Base-by-base conservation (phyloP, 2,329 filamentous ascomycete genomes). In the Pseudogymnoascus sp. region DNA sequence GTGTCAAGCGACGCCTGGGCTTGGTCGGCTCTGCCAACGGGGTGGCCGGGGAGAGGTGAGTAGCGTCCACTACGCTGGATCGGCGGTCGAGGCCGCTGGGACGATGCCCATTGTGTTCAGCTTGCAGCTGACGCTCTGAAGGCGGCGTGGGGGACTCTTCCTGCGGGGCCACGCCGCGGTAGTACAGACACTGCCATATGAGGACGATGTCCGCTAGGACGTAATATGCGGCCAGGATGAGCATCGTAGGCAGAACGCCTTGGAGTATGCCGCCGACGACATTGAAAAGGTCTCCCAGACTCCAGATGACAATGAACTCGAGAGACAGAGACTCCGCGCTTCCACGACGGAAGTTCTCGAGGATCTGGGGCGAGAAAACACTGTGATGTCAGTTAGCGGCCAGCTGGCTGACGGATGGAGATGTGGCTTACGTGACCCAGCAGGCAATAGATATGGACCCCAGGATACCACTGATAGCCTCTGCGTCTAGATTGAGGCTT, bases 391-490 rank as follows among this genome's bases (percentile, higher is more conserved):
- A n/a, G 56, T 59, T 22, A 59, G 56, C 7, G 14, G 11, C 14
- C 14, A 4, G 4, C 6, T 22, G 11, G 19, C 2, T 14, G 31
- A 38, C 35, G 56, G 6, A 16, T 6, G 28, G 22, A 14, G 56
- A 37, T 2, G 2, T n/a, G 19, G 35, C 56, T 35, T 59, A 59
- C 56, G 98, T 91, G 63, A 98, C 90, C 95, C 95, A 97, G 74
- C 93, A 97, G 60, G 93, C 93, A 73, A 99, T 97, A 53, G 91
- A 96, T 69, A 99, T 93, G 7, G 93, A 96, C 88, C 89, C 93
- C 77, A 89, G 92, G 70, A 97, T 97, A 62, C 93, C 93, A 70
- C 91, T 96, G 71, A 97, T 87, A 65, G 93, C 92, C 73, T 95
- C 90, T 65, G 96, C 87, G 75, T 96, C 90, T 69, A 97, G 81